Conservation (phyloP, 805 yeast species). For the Hanseniaspora occidentalis region DNA sequence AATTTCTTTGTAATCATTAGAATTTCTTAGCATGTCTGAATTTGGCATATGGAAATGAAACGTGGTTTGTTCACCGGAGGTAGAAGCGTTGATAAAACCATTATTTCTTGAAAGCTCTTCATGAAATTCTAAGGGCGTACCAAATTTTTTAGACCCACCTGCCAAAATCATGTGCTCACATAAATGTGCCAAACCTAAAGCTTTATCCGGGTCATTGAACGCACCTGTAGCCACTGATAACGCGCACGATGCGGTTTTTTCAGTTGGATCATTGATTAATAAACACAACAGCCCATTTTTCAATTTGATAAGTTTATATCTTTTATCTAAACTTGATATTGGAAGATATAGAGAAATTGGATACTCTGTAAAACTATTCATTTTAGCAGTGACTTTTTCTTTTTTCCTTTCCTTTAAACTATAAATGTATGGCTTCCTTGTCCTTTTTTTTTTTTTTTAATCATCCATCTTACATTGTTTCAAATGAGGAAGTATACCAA, state of each 20-base stretch:
- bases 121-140: conserved; percentile 34
- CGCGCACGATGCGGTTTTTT: conserved; percentile 54
- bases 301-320: conserved; percentile 36
- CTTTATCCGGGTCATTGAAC: conserved; percentile 54
- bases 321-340: conserved; percentile 24
- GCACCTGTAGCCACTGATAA: conserved; percentile 74
- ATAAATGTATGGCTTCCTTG: too few relatives aligned
- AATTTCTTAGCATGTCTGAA: conserved; percentile 12
- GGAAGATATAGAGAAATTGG: conserved; percentile 23
- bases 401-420: too few relatives aligned
- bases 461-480: too few relatives aligned
- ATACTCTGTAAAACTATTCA: conserved; percentile 1
- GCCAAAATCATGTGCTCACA: conserved; percentile 62
- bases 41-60: conserved; percentile 52
- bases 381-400: too few relatives aligned
- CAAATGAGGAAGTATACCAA: too few relatives aligned
- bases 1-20: conserved; percentile 5
- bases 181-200: conserved; percentile 80
- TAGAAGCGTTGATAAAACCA: conserved; percentile 54
- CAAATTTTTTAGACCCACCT: conserved; percentile 43
- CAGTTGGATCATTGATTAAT: conserved; percentile 63
- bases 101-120: conserved; percentile 33
- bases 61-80: conserved; percentile 55
- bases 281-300: conserved; percentile 59
- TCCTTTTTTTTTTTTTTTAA: too few relatives aligned